These are phyloP conservation scores for Plasmodium fragile DNA, from an alignment of 169 alveolate genomes.

Conservation along the genomic window DNA sequence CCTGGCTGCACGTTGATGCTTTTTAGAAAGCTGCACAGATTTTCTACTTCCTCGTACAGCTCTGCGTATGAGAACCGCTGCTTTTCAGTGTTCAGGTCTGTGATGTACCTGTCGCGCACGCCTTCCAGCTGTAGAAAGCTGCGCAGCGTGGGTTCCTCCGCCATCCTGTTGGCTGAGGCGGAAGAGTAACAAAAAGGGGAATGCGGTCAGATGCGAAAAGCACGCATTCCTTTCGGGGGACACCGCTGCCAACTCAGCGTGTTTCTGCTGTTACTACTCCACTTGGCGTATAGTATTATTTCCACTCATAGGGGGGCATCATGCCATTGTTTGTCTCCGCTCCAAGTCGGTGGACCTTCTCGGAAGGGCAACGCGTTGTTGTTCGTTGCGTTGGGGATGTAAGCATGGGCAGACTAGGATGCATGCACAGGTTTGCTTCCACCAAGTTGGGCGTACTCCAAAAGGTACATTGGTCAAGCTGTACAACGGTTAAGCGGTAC, in stretches of 20 bases:
- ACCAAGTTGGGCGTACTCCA: neutral
- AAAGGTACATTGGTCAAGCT: neutral
- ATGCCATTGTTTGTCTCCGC: neutral
- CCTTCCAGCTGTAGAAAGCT: conserved; percentile 25
- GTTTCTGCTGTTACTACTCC: neutral
- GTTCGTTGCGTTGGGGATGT: neutral
- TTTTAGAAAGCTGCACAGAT: conserved; percentile 12
- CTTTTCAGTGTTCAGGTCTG: conserved; percentile 44
- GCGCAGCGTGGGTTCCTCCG: conserved; percentile 5
- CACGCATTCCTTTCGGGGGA: neutral
- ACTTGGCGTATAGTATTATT: neutral
- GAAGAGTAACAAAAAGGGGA: neutral
- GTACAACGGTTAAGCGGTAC: neutral
- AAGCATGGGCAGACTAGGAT: neutral
- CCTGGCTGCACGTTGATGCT: conserved; percentile 23
- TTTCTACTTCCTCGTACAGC: conserved; percentile 29
- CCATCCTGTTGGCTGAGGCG: neutral
- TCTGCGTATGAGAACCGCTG: conserved; percentile 44
- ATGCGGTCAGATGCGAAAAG: neutral
- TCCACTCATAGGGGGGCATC: neutral
- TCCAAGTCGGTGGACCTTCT: neutral
- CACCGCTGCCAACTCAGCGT: neutral
- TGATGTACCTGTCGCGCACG: conserved; percentile 37
- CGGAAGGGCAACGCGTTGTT: neutral
- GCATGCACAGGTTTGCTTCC: neutral